Evolutionary conservation across 1,284 basidiomycete species (phyloP).

Genomic region (Entoloma clypeatum): DNA sequence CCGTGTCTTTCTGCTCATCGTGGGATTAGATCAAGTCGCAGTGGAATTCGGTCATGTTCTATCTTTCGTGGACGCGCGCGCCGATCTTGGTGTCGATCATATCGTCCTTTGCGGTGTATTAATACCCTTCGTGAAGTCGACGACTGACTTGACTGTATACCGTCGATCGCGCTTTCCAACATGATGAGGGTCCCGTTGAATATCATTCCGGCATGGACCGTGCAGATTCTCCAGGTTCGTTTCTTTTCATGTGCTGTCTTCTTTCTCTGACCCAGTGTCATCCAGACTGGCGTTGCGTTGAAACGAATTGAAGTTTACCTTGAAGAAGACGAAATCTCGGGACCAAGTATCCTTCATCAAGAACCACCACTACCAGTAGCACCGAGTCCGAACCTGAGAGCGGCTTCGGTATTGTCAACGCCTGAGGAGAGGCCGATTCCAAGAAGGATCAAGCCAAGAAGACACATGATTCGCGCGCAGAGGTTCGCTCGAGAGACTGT

Average conservation of each 20-base stretch:
- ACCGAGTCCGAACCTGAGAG: constrained; percentile 29
- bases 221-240: constrained; percentile 53
- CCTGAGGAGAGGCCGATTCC: constrained; percentile 32
- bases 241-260: constrained; percentile 10
- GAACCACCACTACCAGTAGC: constrained; percentile 25
- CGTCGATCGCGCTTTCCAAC: constrained; percentile 68
- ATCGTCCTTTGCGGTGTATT: constrained; percentile 51
- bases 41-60: constrained; percentile 62
- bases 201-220: constrained; percentile 64
- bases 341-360: constrained; percentile 69
- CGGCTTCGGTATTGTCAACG: constrained; percentile 62
- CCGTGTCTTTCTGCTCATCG: too few species aligned
- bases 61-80: constrained; percentile 57
- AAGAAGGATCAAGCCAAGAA: constrained; percentile 14
- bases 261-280: constrained; percentile 14
- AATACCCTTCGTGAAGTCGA: constrained; percentile 3
- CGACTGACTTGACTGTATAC: constrained; percentile 9
- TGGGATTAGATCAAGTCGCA: constrained; percentile 52
- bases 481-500: constrained; percentile 4
- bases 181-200: constrained; percentile 73
- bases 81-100: constrained; percentile 69
- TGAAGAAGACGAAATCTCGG: constrained; percentile 77
- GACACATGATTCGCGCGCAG: background rate
- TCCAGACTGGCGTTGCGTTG: constrained; percentile 69
- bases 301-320: constrained; percentile 81